Base-by-base conservation (phyloP, 805 yeast genomes). In the Schizosaccharomyces octosporus region DNA sequence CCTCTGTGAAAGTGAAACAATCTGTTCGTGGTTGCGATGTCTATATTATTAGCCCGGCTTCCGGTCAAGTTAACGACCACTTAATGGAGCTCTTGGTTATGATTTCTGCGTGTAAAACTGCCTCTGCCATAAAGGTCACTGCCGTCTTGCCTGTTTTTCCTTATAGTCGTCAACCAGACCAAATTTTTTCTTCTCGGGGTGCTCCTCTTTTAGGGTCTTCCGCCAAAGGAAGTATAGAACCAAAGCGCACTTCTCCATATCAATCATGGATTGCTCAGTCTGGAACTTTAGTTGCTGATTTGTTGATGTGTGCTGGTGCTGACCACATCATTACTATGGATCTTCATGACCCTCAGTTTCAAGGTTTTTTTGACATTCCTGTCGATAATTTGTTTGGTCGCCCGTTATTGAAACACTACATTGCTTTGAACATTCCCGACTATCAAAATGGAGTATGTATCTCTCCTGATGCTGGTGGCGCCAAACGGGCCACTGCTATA, bases 381-480 rank as follows among this genome's bases (percentile, higher is more conserved):
- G 97, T 93, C 55, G 99, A 93, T 71, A 93, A 93, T 70, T 71
- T 93, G 65, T 87, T 87, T 70, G 86, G 93, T 59, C 84, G 85
- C 69, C 97, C 97, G 1, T 75, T 93, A 62, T 74, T 90, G 62
- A 89, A 86, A 70, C 85, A 86, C 66, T 93, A 88, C 72, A 88
- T 93, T 63, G 76, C 80, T 27, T 82, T 83, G 63, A 76, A 77
- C 64, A 82, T 93, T 62, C 90, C 94, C n/a, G 72, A 85, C 64
- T 87, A 82, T 69, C 80, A 80, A 65, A 84, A 88, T 51, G 85
- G 90, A 54, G 95, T 93, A 6, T 81, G 93, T 66, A 97, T 93
- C 42, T 87, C 96, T 1, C 99, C 99, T 0, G 99, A 93, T 72
- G 93, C 97, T 27, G 99, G 99, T 69, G 99, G 99, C 64, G 99